Percentiles rank a stretch among this genome's conserved stretches.
Evolutionary conservation across 1,139 yeast genomes (phyloP).

Genomic region (Pichia sp.): DNA sequence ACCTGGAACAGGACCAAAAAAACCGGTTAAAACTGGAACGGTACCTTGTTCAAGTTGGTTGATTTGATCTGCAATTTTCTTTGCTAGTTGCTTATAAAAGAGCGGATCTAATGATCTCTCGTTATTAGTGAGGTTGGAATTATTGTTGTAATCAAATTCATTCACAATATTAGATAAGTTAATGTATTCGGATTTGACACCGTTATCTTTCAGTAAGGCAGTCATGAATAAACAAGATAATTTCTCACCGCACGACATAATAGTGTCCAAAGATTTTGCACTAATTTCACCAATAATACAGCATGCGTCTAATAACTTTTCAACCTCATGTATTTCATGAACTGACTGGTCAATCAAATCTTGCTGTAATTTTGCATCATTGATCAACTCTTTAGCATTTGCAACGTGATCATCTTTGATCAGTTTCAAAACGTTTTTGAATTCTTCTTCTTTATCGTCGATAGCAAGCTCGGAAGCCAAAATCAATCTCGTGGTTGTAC

Average conservation of each 20-base stretch:
- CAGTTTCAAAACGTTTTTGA: slow-evolving; percentile 42
- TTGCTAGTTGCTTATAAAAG: slow-evolving; percentile 60
- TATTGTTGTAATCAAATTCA: slow-evolving; percentile 27
- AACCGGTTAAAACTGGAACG: slow-evolving; percentile 94
- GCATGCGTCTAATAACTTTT: slow-evolving; percentile 73
- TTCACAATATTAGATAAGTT: slow-evolving; percentile 64
- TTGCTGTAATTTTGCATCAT: slow-evolving; percentile 34
- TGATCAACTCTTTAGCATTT: slow-evolving; percentile 57
- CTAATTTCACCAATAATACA: slow-evolving; percentile 88
- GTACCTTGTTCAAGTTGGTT: slow-evolving; percentile 33
- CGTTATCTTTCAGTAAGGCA: slow-evolving; percentile 73
- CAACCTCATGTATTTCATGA: slow-evolving; percentile 58
- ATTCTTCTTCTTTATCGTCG: slow-evolving; percentile 40
- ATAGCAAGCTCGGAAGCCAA: slow-evolving; percentile 75
- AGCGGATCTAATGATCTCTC: slow-evolving; percentile 41
- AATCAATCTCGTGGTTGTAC: slow-evolving; percentile 82
- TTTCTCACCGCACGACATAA: slow-evolving; percentile 92
- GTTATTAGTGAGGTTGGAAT: slow-evolving; percentile 16
- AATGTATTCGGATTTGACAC: slow-evolving; percentile 66
- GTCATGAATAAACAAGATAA: slow-evolving; percentile 85
- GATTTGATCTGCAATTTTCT: slow-evolving; percentile 50
- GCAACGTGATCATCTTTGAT: slow-evolving; percentile 70
- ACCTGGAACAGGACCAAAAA: slow-evolving; percentile 91
- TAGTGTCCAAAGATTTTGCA: slow-evolving; percentile 77
- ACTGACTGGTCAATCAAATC: slow-evolving; percentile 49